A percentile compares a stretch with the other conserved stretches of the same genome.
phyloP scores from a whole-genome alignment of 2,329 filamentous ascomycete genomes.

The Leptographium lundbergii region DNA sequence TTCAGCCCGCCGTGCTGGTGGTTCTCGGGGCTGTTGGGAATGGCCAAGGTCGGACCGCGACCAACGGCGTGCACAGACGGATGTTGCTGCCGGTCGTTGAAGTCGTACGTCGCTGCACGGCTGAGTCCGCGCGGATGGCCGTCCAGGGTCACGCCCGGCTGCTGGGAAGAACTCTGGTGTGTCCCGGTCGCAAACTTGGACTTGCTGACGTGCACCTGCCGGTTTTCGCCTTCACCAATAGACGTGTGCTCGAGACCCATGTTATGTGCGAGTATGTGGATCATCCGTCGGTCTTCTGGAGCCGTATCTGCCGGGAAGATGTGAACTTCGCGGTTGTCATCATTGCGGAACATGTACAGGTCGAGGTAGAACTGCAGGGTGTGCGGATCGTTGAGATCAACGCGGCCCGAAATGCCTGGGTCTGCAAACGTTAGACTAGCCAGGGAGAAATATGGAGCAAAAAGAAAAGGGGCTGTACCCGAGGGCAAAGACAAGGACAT shows the following conservation, averaged over 20 bases:
- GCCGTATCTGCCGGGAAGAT: conserved; percentile 73
- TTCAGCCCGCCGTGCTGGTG: conserved; percentile 50
- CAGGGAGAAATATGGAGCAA: background rate
- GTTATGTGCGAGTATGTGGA: conserved; percentile 90
- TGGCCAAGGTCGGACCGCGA: conserved; percentile 73
- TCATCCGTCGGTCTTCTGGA: conserved; percentile 74
- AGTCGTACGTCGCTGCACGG: conserved; percentile 94
- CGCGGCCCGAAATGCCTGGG: conserved; percentile 34
- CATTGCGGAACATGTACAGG: conserved; percentile 74
- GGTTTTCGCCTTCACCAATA: conserved; percentile 73
- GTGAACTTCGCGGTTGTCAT: conserved; percentile 56
- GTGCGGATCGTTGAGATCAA: conserved; percentile 84
- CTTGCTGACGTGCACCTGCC: conserved; percentile 84
- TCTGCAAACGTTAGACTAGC: conserved; percentile 8
- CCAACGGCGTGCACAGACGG: conserved; percentile 47
- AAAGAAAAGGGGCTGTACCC: background rate
- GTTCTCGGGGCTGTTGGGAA: conserved; percentile 64
- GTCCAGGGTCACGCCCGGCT: conserved; percentile 57
- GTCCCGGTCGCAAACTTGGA: conserved; percentile 28
- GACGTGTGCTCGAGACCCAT: conserved; percentile 88
- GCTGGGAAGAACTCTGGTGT: conserved; percentile 36
- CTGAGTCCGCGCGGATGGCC: conserved; percentile 75
- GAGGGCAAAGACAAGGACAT: background rate
- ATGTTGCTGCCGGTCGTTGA: conserved; percentile 50
- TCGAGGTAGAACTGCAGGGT: conserved; percentile 85